Base-by-base conservation (phyloP, 2,329 filamentous ascomycete genomes). In the Colletotrichum sp. region DNA sequence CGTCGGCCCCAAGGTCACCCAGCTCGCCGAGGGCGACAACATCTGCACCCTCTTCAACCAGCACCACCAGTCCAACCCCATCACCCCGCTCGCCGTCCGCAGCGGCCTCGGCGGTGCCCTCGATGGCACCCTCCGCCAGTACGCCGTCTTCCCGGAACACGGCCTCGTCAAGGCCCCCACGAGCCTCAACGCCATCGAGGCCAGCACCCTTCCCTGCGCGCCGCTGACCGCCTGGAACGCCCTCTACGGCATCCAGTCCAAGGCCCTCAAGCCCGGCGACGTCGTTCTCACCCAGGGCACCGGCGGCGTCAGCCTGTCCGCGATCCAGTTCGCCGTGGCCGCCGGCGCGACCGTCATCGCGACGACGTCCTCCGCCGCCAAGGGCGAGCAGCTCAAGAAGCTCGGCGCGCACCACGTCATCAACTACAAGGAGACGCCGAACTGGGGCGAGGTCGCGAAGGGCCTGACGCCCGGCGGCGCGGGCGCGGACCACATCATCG, bases 221-320 rank as follows among this genome's bases (percentile, higher is more conserved):
- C 92, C 85, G 3, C 80, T 94, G 63, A 94, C 92, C 4, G 90
- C 89, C 30, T 94, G 92, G 92, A 93, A 93, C 80, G 90, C 90
- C 4, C 85, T 94, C 15, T 93, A 90, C 79, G 92, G 92, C 3
- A 80, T 92, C 34, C 83, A 83, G 78, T 85, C 86, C 28, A 81
- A 83, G 76, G 80, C 80, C 63, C 77, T 93, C 74, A 86, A 87
- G 80, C 88, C 90, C 0, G 92, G 92, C 6, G 84, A 90, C 76
- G 87, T 83, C 79, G 92, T 95, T 5, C 87, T 95, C 39, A 92
- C 92, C 2, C 92, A 94, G 83, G 93, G 93, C n/a, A 94, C 92
- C 0, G 93, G 93, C 24, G 93, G 93, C 74, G 93, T 95, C 9
- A 91, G 89, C 77, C 88, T 94, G 76, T 93, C 93, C 75, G 93